Evolutionary conservation across 1,139 yeast species (phyloP).

Genomic region (Yueomyces sp.): DNA sequence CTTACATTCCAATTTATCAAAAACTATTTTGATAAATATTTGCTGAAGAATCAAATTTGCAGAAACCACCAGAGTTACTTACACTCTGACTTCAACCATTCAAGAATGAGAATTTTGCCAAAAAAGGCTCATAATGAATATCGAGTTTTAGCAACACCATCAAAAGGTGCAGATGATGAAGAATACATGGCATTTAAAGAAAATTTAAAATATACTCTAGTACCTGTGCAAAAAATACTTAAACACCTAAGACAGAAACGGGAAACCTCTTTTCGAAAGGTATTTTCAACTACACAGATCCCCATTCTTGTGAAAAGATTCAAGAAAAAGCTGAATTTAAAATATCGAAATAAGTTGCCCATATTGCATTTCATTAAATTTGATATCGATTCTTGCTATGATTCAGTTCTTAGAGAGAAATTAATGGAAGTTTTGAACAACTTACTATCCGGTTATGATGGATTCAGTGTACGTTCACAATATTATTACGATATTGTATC

Average conservation of each 20-base stretch:
- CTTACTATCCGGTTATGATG: slow-evolving; percentile 10
- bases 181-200: slow-evolving; percentile 23
- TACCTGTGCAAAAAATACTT: slow-evolving; percentile 29
- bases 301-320: slow-evolving; percentile 23
- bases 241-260: slow-evolving; percentile 17
- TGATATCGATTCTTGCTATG: slow-evolving; percentile 74
- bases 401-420: slow-evolving; percentile 46
- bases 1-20: slow-evolving; percentile 32
- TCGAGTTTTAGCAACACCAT: slow-evolving; percentile 51
- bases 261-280: slow-evolving; percentile 13
- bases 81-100: slow-evolving; percentile 21
- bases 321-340: slow-evolving; percentile 14
- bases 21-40: slow-evolving; percentile 27
- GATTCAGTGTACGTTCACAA: slow-evolving; percentile 13
- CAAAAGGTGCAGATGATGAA: slow-evolving; percentile 15
- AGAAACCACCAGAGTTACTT: slow-evolving; percentile 16
- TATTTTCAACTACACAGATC: slow-evolving; percentile 27
- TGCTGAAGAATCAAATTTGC: slow-evolving; percentile 20
- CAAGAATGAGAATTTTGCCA: slow-evolving; percentile 39
- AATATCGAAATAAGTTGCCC: slow-evolving; percentile 22
- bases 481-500: slow-evolving; percentile 8
- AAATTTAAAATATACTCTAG: slow-evolving; percentile 21
- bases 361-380: slow-evolving; percentile 47
- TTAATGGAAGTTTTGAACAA: slow-evolving; percentile 25
- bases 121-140: slow-evolving; percentile 37